Evolutionary conservation across 2,329 filamentous ascomycete genomes (phyloP), one percentile per base, ranked within the genome.

Genomic region (Fusarium sororula): DNA sequence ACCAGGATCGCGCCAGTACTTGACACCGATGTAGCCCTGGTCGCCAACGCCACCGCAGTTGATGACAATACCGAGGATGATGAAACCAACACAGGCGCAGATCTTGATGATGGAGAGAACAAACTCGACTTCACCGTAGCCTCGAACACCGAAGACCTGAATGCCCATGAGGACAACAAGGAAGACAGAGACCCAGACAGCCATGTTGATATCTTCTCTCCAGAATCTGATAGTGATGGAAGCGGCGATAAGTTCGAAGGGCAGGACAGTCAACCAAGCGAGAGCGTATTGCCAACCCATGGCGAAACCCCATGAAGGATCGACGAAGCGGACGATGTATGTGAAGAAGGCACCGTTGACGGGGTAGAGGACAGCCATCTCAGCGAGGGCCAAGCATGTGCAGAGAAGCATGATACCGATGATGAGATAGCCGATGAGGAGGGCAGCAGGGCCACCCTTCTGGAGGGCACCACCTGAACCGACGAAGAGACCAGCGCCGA

Each of bases 241-340:
- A 4, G 94, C 95, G 4, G 94, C 93, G 68, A 97, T 94, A 60
- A 98, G 92, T 81, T 98, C 95, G 45, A 97, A 87, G 0, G 95
- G 95, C 32, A 98, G 83, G 1, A 95, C 91, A 32, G 94, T 88
- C 6, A 97, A 88, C 95, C 95, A 98, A 83, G 96, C 93, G 69
- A 98, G 82, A 11, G 93, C 94, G 81, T 98, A 97, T 87, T 97
- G 97, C 94, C 94, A 97, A 26, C 94, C 95, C 93, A 97, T 97
- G 54, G 94, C 94, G 80, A 97, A 97, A 0, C 95, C 95, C 94
- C 94, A 98, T 1, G 95, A 94, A 4, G 95, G 96, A 80, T 98
- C 95, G 28, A 98, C 84, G 79, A 98, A 98, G 35, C 96, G 91
- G 41, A 94, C 97, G 35, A 95, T 96, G 83, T 96, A 98, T 20